Conservation (phyloP, 1,139 yeast species). For the Debaryomyces robertsiae region DNA sequence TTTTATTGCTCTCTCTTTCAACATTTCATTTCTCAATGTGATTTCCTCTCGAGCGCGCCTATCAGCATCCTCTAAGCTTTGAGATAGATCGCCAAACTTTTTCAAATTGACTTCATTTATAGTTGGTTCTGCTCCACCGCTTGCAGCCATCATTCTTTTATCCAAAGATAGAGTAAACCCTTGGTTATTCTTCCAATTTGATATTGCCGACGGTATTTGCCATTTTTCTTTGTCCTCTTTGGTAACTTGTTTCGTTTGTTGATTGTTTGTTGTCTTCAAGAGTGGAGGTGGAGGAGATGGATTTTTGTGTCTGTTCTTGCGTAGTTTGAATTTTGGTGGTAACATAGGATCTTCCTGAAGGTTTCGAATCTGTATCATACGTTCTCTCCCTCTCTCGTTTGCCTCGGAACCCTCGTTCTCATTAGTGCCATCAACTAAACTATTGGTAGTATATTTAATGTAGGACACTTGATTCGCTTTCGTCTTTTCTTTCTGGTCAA, state of each 20-base stretch:
- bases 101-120: slow-evolving; percentile 50
- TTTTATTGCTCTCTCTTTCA: slow-evolving; percentile 54
- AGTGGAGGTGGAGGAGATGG: slow-evolving; percentile 70
- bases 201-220: slow-evolving; percentile 89
- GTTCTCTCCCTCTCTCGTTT: slow-evolving; percentile 21
- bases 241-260: slow-evolving; percentile 48
- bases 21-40: slow-evolving; percentile 56
- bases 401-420: slow-evolving; percentile 15
- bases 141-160: slow-evolving; percentile 66
- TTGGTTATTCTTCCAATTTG: slow-evolving; percentile 94
- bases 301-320: slow-evolving; percentile 66
- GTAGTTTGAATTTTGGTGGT: slow-evolving; percentile 76
- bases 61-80: slow-evolving; percentile 78
- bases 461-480: slow-evolving; percentile 19
- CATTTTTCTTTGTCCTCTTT: slow-evolving; percentile 79
- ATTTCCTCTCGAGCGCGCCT: slow-evolving; percentile 72
- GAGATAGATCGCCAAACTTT: slow-evolving; percentile 64
- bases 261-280: slow-evolving; percentile 27
- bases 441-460: slow-evolving; percentile 25
- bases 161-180: slow-evolving; percentile 87
- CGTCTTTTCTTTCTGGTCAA: slow-evolving; percentile 14
- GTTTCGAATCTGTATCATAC: slow-evolving; percentile 33
- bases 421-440: slow-evolving; percentile 10
- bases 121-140: slow-evolving; percentile 34
- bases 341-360: slow-evolving; percentile 79